Evolutionary conservation across 1,139 yeast species (phyloP).

Genomic region (Geotrichum fermentans): DNA sequence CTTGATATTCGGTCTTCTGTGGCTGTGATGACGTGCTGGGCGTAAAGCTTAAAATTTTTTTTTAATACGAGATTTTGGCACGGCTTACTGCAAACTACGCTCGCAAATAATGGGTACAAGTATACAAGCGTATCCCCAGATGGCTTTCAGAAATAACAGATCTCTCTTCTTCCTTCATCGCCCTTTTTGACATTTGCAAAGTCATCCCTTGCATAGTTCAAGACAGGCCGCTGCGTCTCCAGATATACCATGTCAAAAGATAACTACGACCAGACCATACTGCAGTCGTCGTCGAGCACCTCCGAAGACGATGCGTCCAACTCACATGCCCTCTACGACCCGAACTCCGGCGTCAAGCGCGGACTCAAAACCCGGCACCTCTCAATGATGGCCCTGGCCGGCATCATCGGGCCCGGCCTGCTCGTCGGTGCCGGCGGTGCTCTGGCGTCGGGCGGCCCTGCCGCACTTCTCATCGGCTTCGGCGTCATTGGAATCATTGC

Average conservation of each 20-base stretch:
- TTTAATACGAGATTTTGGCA: background rate
- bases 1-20: background rate
- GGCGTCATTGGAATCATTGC: constrained; percentile 56
- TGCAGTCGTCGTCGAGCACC: background rate
- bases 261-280: background rate
- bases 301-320: background rate
- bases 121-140: too few species aligned
- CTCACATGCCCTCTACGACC: constrained; percentile 29
- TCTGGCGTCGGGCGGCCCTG: constrained; percentile 59
- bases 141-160: too few species aligned
- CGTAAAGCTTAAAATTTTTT: background rate
- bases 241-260: background rate
- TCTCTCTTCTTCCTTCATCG: background rate
- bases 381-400: constrained; percentile 60
- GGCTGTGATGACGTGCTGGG: background rate
- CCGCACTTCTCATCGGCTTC: constrained; percentile 55
- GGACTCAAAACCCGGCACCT: constrained; percentile 50
- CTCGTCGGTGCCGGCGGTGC: constrained; percentile 61
- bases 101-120: too few species aligned
- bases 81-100: too few species aligned
- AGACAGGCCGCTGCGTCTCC: too few species aligned
- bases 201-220: background rate
- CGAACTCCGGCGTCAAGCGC: constrained; percentile 43
- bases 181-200: background rate
- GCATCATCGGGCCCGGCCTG: constrained; percentile 66